Percentiles rank a stretch among this genome's conserved stretches.
Evolutionary conservation across 2,329 filamentous ascomycete genomes (phyloP).

Genomic region (Emergomyces africanus): DNA sequence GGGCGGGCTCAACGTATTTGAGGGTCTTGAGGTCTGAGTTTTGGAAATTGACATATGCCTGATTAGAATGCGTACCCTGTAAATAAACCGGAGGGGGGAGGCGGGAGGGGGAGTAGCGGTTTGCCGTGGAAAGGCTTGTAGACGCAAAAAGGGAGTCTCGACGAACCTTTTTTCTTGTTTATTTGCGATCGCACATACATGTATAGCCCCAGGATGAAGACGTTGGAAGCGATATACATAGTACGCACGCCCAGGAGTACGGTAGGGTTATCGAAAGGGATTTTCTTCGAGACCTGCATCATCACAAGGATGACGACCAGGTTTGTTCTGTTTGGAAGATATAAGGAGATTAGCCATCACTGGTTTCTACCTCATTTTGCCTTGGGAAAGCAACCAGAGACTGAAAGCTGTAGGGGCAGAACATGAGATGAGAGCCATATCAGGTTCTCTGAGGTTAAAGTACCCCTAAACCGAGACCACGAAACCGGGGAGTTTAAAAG

Average conservation of each 20-base stretch:
- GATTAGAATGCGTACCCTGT: neutral
- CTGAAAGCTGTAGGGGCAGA: too few relatives aligned
- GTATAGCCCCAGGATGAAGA: conserved; percentile 76
- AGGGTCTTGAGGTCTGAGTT: conserved; percentile 78
- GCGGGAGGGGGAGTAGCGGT: too few relatives aligned
- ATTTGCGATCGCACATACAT: conserved; percentile 74
- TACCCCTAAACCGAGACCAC: neutral
- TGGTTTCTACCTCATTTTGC: neutral
- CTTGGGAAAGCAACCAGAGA: too few relatives aligned
- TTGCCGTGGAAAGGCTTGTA: neutral
- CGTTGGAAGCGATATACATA: conserved; percentile 56
- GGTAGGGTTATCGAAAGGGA: conserved; percentile 82
- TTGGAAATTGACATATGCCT: neutral
- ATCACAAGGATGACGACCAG: conserved; percentile 89
- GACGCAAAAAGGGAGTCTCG: neutral
- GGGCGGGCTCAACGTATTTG: conserved; percentile 94
- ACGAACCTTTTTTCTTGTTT: conserved; percentile 91
- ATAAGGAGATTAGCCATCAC: neutral
- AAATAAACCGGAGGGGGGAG: too few relatives aligned
- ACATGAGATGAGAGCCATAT: neutral
- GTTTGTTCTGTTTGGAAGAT: conserved; percentile 54
- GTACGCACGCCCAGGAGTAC: conserved; percentile 52
- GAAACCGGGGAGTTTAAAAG: neutral
- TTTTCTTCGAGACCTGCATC: conserved; percentile 96
- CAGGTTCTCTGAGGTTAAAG: neutral